Evolutionary conservation across 495 filamentous ascomycete genomes (phyloP).

Genomic region (Xylaria cubensis): DNA sequence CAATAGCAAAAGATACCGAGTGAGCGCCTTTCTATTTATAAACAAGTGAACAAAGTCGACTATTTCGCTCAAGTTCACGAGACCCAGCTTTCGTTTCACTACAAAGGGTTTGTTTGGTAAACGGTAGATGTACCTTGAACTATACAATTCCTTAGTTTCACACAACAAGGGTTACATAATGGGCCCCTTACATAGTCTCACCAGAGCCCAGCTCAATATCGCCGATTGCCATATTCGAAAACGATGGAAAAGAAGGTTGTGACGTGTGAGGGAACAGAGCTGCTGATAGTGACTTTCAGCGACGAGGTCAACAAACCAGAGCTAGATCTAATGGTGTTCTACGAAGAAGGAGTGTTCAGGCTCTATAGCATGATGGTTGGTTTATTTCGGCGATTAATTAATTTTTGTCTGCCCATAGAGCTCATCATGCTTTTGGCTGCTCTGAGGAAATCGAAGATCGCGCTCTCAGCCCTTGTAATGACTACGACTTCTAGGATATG

Average conservation of each 20-base stretch:
- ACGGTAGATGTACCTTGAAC: background rate
- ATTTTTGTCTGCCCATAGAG: too few relatives aligned
- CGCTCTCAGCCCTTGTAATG: background rate
- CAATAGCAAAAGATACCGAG: background rate
- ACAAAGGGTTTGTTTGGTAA: background rate
- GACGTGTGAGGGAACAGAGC: background rate
- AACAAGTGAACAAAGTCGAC: background rate
- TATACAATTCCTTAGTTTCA: background rate
- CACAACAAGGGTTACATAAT: background rate
- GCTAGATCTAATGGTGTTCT: too few relatives aligned
- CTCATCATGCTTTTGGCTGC: too few relatives aligned
- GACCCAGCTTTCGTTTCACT: background rate
- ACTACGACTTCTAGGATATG: background rate
- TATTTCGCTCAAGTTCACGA: background rate
- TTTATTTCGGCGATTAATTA: too few relatives aligned
- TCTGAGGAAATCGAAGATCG: too few relatives aligned
- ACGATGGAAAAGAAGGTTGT: background rate
- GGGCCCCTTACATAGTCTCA: background rate
- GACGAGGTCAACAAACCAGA: too few relatives aligned
- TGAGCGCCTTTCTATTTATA: background rate
- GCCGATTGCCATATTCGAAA: background rate
- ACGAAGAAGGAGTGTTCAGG: too few relatives aligned
- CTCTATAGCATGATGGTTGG: too few relatives aligned
- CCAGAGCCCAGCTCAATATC: background rate
- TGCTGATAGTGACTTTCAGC: background rate